Conservation (phyloP, 2,329 filamentous ascomycete genomes). For the Botryosphaeria dothidea region DNA sequence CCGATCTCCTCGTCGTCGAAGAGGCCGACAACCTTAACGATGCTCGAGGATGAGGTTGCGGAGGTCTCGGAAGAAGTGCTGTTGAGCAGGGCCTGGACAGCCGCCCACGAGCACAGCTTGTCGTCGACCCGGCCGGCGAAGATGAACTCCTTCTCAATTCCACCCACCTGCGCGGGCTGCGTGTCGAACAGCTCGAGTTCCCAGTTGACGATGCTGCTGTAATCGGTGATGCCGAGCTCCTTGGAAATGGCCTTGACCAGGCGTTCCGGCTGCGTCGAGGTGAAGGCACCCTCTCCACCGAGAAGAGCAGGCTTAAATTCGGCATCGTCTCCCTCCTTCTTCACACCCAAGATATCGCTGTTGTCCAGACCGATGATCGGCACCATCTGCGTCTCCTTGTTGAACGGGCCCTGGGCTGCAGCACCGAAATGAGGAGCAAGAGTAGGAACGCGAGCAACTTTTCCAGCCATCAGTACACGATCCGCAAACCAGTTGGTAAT, state of each 20-base stretch:
- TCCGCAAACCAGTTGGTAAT: neutral
- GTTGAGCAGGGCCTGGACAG: conserved; percentile 78
- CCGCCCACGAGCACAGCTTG: conserved; percentile 94
- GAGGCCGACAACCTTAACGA: conserved; percentile 86
- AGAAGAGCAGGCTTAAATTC: conserved; percentile 47
- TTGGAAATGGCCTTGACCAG: conserved; percentile 81
- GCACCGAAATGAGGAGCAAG: conserved; percentile 92
- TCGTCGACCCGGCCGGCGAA: conserved; percentile 95
- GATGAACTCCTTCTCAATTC: conserved; percentile 89
- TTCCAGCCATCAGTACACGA: conserved; percentile 15
- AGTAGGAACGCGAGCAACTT: conserved; percentile 82
- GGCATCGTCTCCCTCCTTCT: conserved; percentile 27
- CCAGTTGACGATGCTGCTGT: conserved; percentile 85
- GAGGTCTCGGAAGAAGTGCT: conserved; percentile 59
- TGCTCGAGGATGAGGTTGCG: conserved; percentile 55
- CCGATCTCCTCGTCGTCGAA: conserved; percentile 98
- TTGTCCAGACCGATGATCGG: conserved; percentile 90
- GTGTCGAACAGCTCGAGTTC: conserved; percentile 93
- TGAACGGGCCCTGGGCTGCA: conserved; percentile 65
- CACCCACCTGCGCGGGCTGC: conserved; percentile 80
- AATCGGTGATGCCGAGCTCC: conserved; percentile 73
- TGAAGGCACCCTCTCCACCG: conserved; percentile 71
- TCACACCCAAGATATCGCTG: conserved; percentile 51
- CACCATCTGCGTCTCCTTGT: conserved; percentile 90
- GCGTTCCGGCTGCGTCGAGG: conserved; percentile 78